Evolutionary conservation across 2,329 filamentous ascomycete species (phyloP).

Genomic region (Pestalotiopsis sp.): DNA sequence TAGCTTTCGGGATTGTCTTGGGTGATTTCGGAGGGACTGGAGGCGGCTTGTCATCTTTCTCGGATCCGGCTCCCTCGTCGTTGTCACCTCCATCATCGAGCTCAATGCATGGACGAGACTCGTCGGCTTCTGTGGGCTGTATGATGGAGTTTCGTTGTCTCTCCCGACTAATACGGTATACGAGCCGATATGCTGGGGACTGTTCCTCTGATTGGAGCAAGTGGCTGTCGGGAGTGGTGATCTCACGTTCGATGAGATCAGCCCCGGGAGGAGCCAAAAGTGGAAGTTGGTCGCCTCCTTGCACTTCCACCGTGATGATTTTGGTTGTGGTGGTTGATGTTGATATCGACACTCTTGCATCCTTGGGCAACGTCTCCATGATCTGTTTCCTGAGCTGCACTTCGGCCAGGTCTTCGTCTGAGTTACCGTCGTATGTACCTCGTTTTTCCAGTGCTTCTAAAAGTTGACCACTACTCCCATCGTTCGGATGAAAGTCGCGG

Average conservation of each 20-base stretch:
- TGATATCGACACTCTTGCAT: constrained; percentile 62
- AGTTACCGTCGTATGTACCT: constrained; percentile 27
- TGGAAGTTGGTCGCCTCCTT: constrained; percentile 51
- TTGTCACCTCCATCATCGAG: constrained; percentile 25
- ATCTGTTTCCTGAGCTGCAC: constrained; percentile 55
- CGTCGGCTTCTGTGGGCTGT: constrained; percentile 25
- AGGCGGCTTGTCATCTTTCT: constrained; percentile 17
- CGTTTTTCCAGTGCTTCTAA: constrained; percentile 39
- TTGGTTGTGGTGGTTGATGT: constrained; percentile 63
- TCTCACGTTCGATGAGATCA: constrained; percentile 56
- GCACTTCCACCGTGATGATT: constrained; percentile 66
- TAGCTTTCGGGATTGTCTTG: constrained; percentile 13
- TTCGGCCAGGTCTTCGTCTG: constrained; percentile 49
- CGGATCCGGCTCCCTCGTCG: background rate
- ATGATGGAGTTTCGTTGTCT: constrained; percentile 46
- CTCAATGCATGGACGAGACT: constrained; percentile 25
- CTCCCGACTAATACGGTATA: constrained; percentile 61
- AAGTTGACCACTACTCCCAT: constrained; percentile 23
- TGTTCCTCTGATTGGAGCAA: constrained; percentile 24
- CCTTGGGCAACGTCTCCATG: constrained; percentile 53
- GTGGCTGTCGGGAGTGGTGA: constrained; percentile 21
- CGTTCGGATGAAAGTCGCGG: constrained; percentile 25
- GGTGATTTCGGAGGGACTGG: constrained; percentile 27
- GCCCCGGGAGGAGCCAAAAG: constrained; percentile 60
- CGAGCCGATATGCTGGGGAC: constrained; percentile 52